Evolutionary conservation across 2,329 filamentous ascomycete species (phyloP).

Genomic region (Microdochium trichocladiopsis): DNA sequence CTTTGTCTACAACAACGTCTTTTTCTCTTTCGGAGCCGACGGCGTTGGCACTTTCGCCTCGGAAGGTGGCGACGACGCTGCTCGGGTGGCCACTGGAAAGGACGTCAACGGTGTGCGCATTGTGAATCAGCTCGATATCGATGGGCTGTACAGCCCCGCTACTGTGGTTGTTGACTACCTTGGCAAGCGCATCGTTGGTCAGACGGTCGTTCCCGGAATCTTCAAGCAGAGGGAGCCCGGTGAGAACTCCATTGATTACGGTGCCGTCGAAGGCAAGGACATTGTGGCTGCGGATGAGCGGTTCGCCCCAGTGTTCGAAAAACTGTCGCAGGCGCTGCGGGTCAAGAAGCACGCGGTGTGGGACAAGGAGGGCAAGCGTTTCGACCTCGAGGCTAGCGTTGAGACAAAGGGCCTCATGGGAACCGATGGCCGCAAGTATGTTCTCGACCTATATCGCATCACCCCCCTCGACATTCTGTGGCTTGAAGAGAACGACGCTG

Average conservation of each 20-base stretch:
- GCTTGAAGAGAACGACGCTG: slow-evolving; percentile 67
- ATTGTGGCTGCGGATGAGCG: slow-evolving; percentile 84
- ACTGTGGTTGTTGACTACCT: slow-evolving; percentile 96
- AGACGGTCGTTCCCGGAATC: slow-evolving; percentile 97
- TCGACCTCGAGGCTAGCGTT: slow-evolving; percentile 90
- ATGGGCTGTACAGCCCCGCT: slow-evolving; percentile 87
- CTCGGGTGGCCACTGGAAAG: slow-evolving; percentile 91
- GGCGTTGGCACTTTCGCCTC: slow-evolving; percentile 95
- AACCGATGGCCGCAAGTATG: slow-evolving; percentile 93
- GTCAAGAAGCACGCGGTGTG: slow-evolving; percentile 95
- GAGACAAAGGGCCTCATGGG: slow-evolving; percentile 98
- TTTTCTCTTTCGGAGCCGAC: slow-evolving; percentile 97
- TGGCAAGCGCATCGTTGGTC: slow-evolving; percentile 92
- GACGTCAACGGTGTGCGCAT: slow-evolving; percentile 90
- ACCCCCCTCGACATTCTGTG: slow-evolving; percentile 87
- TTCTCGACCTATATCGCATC: slow-evolving; percentile 92
- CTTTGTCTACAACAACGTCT: slow-evolving; percentile 99
- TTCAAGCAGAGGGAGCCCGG: slow-evolving; percentile 98
- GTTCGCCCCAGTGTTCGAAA: slow-evolving; percentile 78
- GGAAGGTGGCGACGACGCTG: slow-evolving; percentile 94
- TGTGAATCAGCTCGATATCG: slow-evolving; percentile 95
- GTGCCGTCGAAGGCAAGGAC: slow-evolving; percentile 95
- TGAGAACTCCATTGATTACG: slow-evolving; percentile 98
- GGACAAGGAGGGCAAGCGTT: slow-evolving; percentile 90
- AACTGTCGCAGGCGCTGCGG: slow-evolving; percentile 82